Base-by-base conservation (phyloP, 768 basidiomycete genomes). In the Collybiopsis luxurians region DNA sequence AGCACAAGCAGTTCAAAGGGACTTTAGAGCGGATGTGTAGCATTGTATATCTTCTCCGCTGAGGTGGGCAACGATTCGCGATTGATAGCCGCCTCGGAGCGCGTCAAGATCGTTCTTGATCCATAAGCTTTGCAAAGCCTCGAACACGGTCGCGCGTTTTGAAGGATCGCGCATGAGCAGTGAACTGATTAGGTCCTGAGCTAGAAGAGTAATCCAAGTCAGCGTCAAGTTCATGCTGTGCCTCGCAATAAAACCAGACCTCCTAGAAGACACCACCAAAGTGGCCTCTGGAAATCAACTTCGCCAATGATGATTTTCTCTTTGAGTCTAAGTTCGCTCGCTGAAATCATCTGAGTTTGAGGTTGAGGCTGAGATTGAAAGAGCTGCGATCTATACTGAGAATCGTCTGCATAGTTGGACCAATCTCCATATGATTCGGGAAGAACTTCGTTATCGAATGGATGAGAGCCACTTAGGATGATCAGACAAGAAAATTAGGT, bases 101-200 rank as follows among this genome's bases (percentile, higher is more conserved):
- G 85, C 83, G 24, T 78, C 69, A 27, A 82, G 65, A 63, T 92
- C 90, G 34, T 72, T 76, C 21, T 67, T 64, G 57, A 94, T 90
- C 91, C 91, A 94, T 27, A 63, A 60, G 67, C 81, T 83, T 58
- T 78, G 67, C 48, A 92, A 72, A 2, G 90, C 88, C 56, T 71
- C 69, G 36, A 79, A 67, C 27, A 90, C 82, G 0, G 88, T 91
- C 17, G 83, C 83, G 17, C 91, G 85, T 43, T 77, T 68, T 23
- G 68, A 68, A 56, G 79, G 77, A 61, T 89, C 75, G 48, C 82
- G 79, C 53, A 83, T 69, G 40, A 93, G 79, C 46, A 94, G 75
- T n/a, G 78, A 71, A 28, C 71, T 67, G 46, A 89, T 83, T 6
- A 93, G 76, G 11, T 66, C 67, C 61, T 76, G 79, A 13, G 90